Conservation (phyloP, 2,329 filamentous ascomycete species). For the Ceratocystis cacaofunesta region DNA sequence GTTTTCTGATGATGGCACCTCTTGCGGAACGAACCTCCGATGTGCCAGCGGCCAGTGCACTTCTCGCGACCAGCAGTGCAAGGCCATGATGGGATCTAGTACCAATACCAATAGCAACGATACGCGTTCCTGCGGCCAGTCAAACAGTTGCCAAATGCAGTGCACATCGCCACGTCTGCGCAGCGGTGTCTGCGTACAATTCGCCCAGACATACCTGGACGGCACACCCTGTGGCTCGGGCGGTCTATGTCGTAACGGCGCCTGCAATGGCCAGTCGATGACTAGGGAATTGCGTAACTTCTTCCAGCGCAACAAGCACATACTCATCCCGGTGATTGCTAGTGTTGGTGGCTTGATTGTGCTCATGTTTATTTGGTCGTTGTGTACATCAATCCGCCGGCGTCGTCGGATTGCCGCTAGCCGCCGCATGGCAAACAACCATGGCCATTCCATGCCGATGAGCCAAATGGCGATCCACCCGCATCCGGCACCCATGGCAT, state of each 20-base stretch:
- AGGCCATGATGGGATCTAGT: conserved; percentile 62
- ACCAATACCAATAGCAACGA: conserved; percentile 60
- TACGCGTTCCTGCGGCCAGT: conserved; percentile 56
- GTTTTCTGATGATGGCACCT: conserved; percentile 52
- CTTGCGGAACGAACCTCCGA: conserved; percentile 54
- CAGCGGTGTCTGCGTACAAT: conserved; percentile 49
- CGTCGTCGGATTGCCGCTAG: background rate
- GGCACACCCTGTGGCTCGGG: conserved; percentile 73
- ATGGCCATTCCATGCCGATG: background rate
- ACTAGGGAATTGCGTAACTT: conserved; percentile 58
- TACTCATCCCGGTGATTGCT: conserved; percentile 66
- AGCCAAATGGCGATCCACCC: background rate
- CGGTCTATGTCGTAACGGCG: conserved; percentile 64
- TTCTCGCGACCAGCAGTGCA: conserved; percentile 77
- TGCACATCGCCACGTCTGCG: conserved; percentile 60
- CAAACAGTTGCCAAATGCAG: conserved; percentile 52
- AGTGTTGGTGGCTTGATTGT: conserved; percentile 61
- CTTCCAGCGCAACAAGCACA: conserved; percentile 59
- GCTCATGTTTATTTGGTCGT: conserved; percentile 54
- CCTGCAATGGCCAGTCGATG: conserved; percentile 56
- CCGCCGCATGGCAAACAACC: conserved; percentile 1
- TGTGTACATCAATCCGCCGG: conserved; percentile 29
- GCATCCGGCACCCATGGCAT: background rate
- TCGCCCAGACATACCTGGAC: conserved; percentile 87
- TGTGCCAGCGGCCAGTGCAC: conserved; percentile 94